Evolutionary conservation across 129 eudicot species (phyloP).

Genomic region (Lactuca sativa): DNA sequence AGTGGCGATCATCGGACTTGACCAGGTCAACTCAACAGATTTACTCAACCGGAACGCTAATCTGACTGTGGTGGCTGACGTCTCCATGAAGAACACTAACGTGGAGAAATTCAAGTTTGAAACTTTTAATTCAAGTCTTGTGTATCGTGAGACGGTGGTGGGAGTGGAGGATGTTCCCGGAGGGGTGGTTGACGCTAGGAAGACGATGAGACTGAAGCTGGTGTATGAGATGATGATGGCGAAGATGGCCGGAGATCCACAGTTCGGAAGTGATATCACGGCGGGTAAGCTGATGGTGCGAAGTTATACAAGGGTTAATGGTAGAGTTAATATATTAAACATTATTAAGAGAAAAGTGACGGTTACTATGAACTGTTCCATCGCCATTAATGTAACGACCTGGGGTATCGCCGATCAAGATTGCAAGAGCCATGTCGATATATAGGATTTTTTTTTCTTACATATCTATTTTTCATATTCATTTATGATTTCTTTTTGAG

Average conservation of each 20-base stretch:
- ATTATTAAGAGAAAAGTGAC: constrained; percentile 36
- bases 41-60: constrained; percentile 10
- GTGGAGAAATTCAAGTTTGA: constrained; percentile 47
- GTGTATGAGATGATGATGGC: constrained; percentile 36
- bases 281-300: constrained; percentile 31
- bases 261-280: constrained; percentile 36
- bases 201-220: constrained; percentile 40
- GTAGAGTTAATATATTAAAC: constrained; percentile 42
- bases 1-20: constrained; percentile 32
- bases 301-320: constrained; percentile 35
- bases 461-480: neutral
- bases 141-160: constrained; percentile 40
- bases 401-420: constrained; percentile 28
- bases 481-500: neutral
- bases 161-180: constrained; percentile 41
- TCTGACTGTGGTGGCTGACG: constrained; percentile 44
- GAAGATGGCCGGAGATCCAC: constrained; percentile 16
- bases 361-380: constrained; percentile 48
- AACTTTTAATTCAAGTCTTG: constrained; percentile 37
- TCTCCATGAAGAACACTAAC: constrained; percentile 58
- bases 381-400: constrained; percentile 33
- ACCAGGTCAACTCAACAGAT: constrained; percentile 1
- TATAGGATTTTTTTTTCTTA: constrained; percentile 13
- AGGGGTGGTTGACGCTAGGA: constrained; percentile 42
- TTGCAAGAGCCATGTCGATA: constrained; percentile 38